Percentiles rank a stretch among this genome's conserved stretches.
These are phyloP conservation scores for Vitis labrusca DNA, from an alignment of 164 flowering plant genomes.

Conservation along the genomic window DNA sequence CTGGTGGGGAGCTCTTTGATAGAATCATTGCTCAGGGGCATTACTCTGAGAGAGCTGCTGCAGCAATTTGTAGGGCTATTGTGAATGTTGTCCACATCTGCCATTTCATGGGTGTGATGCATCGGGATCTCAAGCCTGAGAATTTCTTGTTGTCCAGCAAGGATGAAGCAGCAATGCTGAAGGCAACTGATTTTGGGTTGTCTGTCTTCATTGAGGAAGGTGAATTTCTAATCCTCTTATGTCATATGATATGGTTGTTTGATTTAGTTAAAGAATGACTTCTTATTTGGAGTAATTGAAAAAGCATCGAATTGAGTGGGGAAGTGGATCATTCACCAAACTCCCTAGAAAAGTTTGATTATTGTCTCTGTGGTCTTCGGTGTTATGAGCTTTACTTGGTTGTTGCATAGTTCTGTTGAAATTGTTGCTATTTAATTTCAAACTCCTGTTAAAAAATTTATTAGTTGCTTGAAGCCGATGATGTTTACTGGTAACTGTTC, in stretches of 20 bases:
- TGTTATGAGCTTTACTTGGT: too few relatives aligned
- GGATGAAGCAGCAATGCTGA: conserved; percentile 50
- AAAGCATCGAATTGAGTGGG: too few relatives aligned
- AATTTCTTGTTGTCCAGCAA: conserved; percentile 70
- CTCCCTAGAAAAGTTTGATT: too few relatives aligned
- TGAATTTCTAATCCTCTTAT: conserved; percentile 13
- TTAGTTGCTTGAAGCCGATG: too few relatives aligned
- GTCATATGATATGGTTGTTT: background rate
- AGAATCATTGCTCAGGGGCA: conserved; percentile 69
- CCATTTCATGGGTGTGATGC: conserved; percentile 86
- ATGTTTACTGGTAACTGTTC: too few relatives aligned
- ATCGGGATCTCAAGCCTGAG: conserved; percentile 77
- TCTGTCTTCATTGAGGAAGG: conserved; percentile 89
- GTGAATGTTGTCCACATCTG: conserved; percentile 78
- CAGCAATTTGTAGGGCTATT: conserved; percentile 47
- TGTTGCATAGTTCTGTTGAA: too few relatives aligned
- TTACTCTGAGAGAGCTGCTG: conserved; percentile 72
- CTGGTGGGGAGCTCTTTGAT: conserved; percentile 82
- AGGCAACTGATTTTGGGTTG: conserved; percentile 81
- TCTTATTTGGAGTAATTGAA: too few relatives aligned
- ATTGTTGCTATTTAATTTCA: too few relatives aligned
- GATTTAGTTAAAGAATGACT: background rate
- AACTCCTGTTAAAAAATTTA: too few relatives aligned
- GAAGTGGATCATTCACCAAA: too few relatives aligned
- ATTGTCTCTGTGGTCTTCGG: too few relatives aligned